These are phyloP conservation scores for Microcos paniculata DNA, from an alignment of 345 rosid genomes.

Conservation along the genomic window DNA sequence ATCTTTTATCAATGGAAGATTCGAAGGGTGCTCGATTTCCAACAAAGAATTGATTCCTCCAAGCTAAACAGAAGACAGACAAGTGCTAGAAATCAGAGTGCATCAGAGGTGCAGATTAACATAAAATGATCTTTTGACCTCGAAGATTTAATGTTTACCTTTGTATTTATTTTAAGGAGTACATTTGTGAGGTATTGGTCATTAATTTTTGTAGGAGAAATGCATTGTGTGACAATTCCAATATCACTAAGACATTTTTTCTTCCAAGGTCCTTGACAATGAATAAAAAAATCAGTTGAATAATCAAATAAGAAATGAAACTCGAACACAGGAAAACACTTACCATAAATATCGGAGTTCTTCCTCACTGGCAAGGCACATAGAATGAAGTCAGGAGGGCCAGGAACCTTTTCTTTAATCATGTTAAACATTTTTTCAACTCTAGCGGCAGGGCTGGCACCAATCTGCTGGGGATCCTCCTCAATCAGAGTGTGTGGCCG, in stretches of 20 bases:
- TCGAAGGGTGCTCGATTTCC: conserved; percentile 50
- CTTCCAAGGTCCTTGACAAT: conserved; percentile 82
- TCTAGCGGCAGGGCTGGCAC: conserved; percentile 57
- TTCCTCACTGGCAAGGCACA: conserved; percentile 83
- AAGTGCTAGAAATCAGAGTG: not conserved
- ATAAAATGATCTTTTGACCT: not conserved
- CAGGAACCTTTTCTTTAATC: conserved; percentile 54
- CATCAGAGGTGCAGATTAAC: not conserved
- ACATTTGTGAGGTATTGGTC: conserved; percentile 88
- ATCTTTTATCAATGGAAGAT: conserved; percentile 55
- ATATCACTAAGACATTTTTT: conserved; percentile 60
- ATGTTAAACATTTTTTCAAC: conserved; percentile 74
- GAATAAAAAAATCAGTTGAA: conserved; percentile 17
- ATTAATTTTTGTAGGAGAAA: conserved; percentile 62
- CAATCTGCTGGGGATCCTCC: conserved; percentile 67
- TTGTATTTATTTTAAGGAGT: conserved; percentile 82
- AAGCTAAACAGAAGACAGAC: conserved; percentile 48
- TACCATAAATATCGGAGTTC: conserved; percentile 82
- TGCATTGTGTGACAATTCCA: conserved; percentile 85
- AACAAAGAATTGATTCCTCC: conserved; percentile 93
- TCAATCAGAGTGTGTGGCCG: conserved; percentile 73
- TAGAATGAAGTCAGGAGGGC: conserved; percentile 59
- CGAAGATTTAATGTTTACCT: conserved; percentile 47
- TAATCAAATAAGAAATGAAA: not conserved
- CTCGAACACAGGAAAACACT: conserved; percentile 16